phyloP scores from a whole-genome alignment of 208 protist species.

The Trypanosoma scelopori region DNA sequence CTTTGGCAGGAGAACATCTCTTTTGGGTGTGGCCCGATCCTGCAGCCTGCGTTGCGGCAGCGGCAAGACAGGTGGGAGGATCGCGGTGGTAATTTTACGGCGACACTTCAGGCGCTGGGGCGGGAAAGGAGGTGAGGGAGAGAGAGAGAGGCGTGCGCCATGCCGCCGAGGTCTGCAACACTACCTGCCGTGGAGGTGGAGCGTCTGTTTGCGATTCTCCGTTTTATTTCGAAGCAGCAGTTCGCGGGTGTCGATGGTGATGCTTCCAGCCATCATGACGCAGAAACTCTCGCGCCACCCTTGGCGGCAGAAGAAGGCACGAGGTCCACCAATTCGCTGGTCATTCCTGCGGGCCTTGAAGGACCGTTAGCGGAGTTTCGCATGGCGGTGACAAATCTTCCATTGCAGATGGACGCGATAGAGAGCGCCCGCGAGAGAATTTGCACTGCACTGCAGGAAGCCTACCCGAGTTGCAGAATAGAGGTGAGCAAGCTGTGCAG shows the following conservation, averaged over 20 bases:
- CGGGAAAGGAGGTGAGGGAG: too few species aligned
- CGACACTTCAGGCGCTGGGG: too few species aligned
- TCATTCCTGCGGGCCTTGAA: constrained; percentile 27
- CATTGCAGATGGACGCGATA: constrained; percentile 32
- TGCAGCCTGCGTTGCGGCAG: too few species aligned
- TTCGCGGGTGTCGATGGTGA: background rate
- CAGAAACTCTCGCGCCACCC: background rate
- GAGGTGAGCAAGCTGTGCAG: constrained; percentile 21
- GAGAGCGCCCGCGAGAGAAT: constrained; percentile 24
- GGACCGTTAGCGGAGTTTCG: constrained; percentile 52
- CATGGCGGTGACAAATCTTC: constrained; percentile 61
- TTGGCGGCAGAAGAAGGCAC: constrained; percentile 18
- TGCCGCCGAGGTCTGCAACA: background rate
- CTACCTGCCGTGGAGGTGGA: constrained; percentile 34
- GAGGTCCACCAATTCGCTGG: constrained; percentile 28
- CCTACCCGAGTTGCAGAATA: constrained; percentile 11
- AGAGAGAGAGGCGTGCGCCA: too few species aligned
- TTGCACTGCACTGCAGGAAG: constrained; percentile 16
- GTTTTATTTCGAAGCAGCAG: constrained; percentile 42
- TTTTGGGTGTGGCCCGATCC: too few species aligned
- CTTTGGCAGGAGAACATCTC: too few species aligned
- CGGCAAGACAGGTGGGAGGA: too few species aligned
- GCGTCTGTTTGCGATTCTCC: constrained; percentile 56
- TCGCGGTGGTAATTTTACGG: too few species aligned
- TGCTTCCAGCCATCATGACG: background rate